phyloP scores from a whole-genome alignment of 345 rosid species.

The Crucihimalaya himalaica region DNA sequence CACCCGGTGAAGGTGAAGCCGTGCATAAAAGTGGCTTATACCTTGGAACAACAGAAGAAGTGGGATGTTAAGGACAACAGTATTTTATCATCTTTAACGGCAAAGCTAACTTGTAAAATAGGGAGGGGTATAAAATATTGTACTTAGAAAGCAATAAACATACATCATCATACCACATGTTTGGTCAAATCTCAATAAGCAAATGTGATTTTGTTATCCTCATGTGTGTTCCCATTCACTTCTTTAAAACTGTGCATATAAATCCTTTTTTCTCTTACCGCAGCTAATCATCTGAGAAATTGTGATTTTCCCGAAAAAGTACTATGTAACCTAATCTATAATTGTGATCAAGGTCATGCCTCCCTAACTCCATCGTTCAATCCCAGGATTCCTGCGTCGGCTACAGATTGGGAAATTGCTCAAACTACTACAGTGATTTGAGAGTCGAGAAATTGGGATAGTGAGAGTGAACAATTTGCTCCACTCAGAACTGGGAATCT shows the following conservation, averaged over 20 bases:
- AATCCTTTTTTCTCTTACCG: neutral
- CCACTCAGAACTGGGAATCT: too few relatives aligned
- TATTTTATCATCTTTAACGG: constrained; percentile 16
- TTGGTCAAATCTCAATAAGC: constrained; percentile 9
- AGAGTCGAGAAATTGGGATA: neutral
- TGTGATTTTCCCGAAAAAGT: neutral
- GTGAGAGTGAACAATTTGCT: neutral
- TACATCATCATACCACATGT: constrained; percentile 5
- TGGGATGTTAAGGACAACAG: neutral
- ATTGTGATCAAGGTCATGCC: too few relatives aligned
- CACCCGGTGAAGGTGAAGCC: constrained; percentile 4
- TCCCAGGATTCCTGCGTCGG: too few relatives aligned
- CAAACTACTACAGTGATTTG: neutral
- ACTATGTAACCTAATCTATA: too few relatives aligned
- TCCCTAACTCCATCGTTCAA: too few relatives aligned
- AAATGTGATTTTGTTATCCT: neutral
- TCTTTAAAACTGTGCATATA: neutral
- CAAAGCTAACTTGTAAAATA: constrained; percentile 31
- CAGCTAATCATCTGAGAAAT: neutral
- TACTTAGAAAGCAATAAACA: constrained; percentile 25
- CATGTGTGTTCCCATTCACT: neutral
- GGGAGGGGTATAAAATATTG: constrained; percentile 19
- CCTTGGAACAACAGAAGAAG: neutral
- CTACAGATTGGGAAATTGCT: too few relatives aligned
- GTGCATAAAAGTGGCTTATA: neutral